Evolutionary conservation across 768 basidiomycete species (phyloP).

Genomic region (Mycena chlorophos): DNA sequence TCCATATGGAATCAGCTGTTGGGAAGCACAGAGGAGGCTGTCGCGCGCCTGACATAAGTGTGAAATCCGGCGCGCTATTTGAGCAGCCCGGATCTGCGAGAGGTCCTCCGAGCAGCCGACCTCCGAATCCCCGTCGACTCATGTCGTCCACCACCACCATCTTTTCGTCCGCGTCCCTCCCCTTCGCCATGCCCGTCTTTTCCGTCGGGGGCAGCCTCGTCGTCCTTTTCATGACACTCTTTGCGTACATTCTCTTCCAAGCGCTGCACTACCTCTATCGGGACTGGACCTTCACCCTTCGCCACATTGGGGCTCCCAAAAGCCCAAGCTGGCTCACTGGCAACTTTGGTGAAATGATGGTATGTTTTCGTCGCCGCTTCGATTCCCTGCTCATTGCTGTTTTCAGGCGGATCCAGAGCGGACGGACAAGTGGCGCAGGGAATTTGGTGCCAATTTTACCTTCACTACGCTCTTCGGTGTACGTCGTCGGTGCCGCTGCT

Average conservation of each 20-base stretch:
- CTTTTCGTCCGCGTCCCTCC: too few relatives aligned
- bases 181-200: too few relatives aligned
- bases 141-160: too few relatives aligned
- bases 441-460: background rate
- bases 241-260: background rate
- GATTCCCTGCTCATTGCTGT: constrained; percentile 37
- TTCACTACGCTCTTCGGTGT: background rate
- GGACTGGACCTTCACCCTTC: constrained; percentile 27
- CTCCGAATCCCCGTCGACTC: too few relatives aligned
- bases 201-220: too few relatives aligned
- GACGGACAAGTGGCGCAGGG: background rate
- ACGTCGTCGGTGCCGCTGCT: background rate
- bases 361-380: constrained; percentile 19
- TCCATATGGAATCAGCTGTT: too few relatives aligned
- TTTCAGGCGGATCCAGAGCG: background rate
- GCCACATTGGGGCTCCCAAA: constrained; percentile 39
- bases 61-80: too few relatives aligned
- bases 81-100: too few relatives aligned
- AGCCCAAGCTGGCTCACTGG: constrained; percentile 36
- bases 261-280: constrained; percentile 7
- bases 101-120: too few relatives aligned
- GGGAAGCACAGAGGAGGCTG: too few relatives aligned
- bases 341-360: constrained; percentile 22
- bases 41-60: too few relatives aligned
- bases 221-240: background rate